These are phyloP conservation scores for Leccinum arenicola DNA, from an alignment of 768 basidiomycete genomes.

Conservation along the genomic window DNA sequence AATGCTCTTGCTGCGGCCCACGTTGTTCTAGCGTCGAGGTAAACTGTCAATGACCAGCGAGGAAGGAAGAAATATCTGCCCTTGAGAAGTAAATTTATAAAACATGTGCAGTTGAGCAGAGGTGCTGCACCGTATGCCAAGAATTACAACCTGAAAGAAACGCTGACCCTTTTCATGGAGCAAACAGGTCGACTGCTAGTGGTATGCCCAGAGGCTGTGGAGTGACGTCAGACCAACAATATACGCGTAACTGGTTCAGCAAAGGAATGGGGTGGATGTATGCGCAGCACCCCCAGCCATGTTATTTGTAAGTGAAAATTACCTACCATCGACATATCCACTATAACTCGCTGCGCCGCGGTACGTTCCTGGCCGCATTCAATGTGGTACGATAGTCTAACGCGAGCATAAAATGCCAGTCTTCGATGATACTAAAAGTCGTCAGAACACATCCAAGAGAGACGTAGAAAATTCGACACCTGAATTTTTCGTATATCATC, in stretches of 20 bases:
- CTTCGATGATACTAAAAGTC: background rate
- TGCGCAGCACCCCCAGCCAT: background rate
- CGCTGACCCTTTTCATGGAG: background rate
- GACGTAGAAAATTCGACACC: background rate
- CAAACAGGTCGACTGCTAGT: too few species aligned
- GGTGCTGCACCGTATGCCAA: too few species aligned
- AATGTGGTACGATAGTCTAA: background rate
- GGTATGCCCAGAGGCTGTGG: background rate
- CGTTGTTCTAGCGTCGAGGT: background rate
- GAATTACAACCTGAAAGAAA: too few species aligned
- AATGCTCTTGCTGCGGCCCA: background rate
- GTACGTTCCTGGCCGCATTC: background rate
- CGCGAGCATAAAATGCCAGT: slow-evolving; percentile 11
- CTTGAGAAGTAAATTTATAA: background rate
- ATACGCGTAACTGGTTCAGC: too few species aligned
- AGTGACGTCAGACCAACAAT: background rate
- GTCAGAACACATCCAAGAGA: background rate
- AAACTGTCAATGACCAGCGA: background rate
- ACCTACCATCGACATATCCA: background rate
- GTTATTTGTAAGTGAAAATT: background rate
- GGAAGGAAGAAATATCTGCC: background rate
- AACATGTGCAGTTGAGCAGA: background rate
- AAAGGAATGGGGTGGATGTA: background rate
- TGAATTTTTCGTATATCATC: slow-evolving; percentile 11
- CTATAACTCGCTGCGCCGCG: background rate